Base-by-base conservation (phyloP, 371 early-diverging fungal species). In the Batrachochytrium dendrobatidis region DNA sequence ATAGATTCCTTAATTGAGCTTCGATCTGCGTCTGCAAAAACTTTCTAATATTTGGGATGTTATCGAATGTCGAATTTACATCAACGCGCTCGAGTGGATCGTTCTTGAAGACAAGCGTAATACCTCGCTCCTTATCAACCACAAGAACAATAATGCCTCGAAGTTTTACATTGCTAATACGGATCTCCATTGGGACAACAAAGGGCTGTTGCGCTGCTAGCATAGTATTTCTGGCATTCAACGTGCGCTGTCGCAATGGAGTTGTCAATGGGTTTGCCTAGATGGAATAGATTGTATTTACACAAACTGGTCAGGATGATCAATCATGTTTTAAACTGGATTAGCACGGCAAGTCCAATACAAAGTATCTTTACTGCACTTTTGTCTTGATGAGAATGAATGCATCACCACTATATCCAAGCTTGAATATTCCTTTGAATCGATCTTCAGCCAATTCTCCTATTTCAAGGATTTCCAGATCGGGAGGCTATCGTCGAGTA, bases 391-490 rank as follows among this genome's bases (percentile, higher is more conserved):
- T 75, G 24, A 89, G 91, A 24, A 98, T 81, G 63, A 83, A 86
- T 25, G 95, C 96, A 75, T 98, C 95, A 15, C 95, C 96, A 57
- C 74, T 80, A 71, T 98, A 98, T 26, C 80, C 85, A 63, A 98
- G 77, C 60, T 90, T 89, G 74, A 96, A 95, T 59, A 97, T 93
- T 20, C 95, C 97, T 50, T 91, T 84, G 74, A 95, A 95, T 59
- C 89, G 85, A 65, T 95, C 94, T 50, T 81, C 86, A 3, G 85
- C 82, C 28, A 98, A 79, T 58, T 98, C 98, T 34, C 94, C 90
- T 62, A 98, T 92, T 64, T 98, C 98, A n/a, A 98, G 73, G 60
- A 98, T 92, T 66, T 96, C 97, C 29, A 98, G 81, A 46, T 93
- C 94, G 17, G 98, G 98, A 24, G 98, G 89, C 87, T 90, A 71